phyloP scores from a whole-genome alignment of 441 rosid species.

The California macrophylla region DNA sequence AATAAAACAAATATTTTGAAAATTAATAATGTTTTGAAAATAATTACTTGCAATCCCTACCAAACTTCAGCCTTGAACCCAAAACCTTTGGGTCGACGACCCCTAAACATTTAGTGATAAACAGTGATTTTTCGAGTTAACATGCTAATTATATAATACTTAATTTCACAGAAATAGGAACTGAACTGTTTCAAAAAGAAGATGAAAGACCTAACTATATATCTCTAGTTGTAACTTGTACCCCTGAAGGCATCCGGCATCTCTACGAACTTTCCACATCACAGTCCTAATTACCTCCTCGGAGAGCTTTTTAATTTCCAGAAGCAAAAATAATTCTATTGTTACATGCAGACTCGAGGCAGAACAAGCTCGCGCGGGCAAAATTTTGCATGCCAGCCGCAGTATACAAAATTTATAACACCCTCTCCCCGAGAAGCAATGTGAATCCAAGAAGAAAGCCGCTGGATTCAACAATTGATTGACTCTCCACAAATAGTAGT shows the following conservation, averaged over 20 bases:
- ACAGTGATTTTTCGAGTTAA: no score
- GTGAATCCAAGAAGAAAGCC: conserved; percentile 21
- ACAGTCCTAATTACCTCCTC: conserved; percentile 21
- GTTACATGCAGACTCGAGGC: conserved; percentile 21
- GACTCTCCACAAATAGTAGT: conserved; percentile 18
- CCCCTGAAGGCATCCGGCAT: conserved; percentile 29
- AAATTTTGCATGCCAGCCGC: conserved; percentile 24
- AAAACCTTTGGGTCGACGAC: no score
- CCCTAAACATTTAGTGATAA: no score
- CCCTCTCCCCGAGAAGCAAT: conserved; percentile 18
- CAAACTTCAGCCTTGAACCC: no score
- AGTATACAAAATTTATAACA: conserved; percentile 27
- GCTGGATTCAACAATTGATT: conserved; percentile 19
- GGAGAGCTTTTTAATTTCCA: conserved; percentile 19
- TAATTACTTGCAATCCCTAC: no score
- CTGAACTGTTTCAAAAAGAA: conserved; percentile 24
- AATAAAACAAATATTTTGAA: no score
- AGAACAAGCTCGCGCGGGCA: conserved; percentile 13
- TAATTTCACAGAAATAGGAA: conserved; percentile 17
- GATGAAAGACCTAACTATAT: conserved; percentile 16
- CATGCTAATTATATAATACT: conserved; percentile 5
- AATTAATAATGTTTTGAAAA: no score
- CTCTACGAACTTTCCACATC: conserved; percentile 41
- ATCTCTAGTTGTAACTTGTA: conserved; percentile 21
- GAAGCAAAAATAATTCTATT: conserved; percentile 12